phyloP scores from a whole-genome alignment of 1,139 yeast species.

The Pichia sorboxylosa region DNA sequence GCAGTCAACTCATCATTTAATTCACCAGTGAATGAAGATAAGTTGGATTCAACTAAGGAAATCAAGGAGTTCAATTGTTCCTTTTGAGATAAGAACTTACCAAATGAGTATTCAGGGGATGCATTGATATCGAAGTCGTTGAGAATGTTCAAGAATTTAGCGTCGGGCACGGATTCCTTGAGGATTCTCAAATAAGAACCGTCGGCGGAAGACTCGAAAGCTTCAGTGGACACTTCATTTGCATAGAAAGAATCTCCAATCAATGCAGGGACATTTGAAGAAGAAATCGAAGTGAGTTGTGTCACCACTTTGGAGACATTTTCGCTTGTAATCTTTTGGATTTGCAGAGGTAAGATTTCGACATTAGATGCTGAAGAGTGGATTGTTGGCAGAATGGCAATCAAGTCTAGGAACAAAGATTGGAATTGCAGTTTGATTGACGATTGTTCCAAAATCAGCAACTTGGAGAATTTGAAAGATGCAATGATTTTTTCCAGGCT shows the following conservation, averaged over 20 bases:
- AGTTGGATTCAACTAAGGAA: constrained; percentile 36
- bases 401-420: constrained; percentile 61
- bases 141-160: constrained; percentile 36
- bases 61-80: constrained; percentile 40
- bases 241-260: constrained; percentile 34
- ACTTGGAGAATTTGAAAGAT: constrained; percentile 10
- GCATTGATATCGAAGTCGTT: constrained; percentile 43
- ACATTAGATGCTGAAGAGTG: constrained; percentile 23
- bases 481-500: constrained; percentile 29
- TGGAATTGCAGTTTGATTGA: constrained; percentile 47
- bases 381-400: constrained; percentile 43
- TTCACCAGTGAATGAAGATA: constrained; percentile 26
- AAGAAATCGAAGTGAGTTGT: constrained; percentile 42
- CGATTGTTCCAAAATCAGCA: constrained; percentile 58
- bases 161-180: constrained; percentile 36
- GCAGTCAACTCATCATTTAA: constrained; percentile 51
- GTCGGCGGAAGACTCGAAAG: constrained; percentile 39
- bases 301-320: constrained; percentile 36
- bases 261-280: constrained; percentile 42
- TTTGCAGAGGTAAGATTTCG: constrained; percentile 46
- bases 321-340: constrained; percentile 37
- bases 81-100: constrained; percentile 52
- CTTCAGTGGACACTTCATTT: constrained; percentile 20
- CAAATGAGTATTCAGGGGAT: constrained; percentile 82
- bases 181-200: constrained; percentile 70